phyloP scores from a whole-genome alignment of 768 basidiomycete species.

The Suillus variegatus region DNA sequence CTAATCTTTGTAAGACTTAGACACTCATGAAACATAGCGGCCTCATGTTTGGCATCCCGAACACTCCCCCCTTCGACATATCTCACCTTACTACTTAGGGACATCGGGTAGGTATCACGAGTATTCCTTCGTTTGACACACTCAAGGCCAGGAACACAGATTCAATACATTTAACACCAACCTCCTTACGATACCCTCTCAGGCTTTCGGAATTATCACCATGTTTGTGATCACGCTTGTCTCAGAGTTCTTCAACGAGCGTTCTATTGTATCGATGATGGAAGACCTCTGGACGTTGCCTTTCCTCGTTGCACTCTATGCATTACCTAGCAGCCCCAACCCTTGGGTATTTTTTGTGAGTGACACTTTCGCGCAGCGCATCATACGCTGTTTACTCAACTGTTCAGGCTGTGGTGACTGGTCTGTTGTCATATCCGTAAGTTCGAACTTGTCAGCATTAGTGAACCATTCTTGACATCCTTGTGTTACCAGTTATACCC shows the following conservation, averaged over 20 bases:
- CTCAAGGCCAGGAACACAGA: conserved; percentile 28
- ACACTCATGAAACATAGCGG: conserved; percentile 34
- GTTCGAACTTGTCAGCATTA: conserved; percentile 9
- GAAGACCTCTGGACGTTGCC: conserved; percentile 63
- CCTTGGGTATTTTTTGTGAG: conserved; percentile 57
- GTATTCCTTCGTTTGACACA: not conserved
- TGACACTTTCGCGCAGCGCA: not conserved
- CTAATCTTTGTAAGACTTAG: not conserved
- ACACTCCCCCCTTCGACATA: conserved; percentile 50
- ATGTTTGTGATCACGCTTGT: conserved; percentile 52
- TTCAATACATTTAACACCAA: conserved; percentile 64
- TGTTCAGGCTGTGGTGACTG: conserved; percentile 42
- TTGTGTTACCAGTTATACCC: conserved; percentile 38
- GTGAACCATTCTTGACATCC: conserved; percentile 10
- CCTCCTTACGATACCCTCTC: conserved; percentile 59
- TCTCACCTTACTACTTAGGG: conserved; percentile 56
- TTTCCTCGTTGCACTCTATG: conserved; percentile 57
- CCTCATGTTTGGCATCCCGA: conserved; percentile 54
- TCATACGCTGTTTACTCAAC: not conserved
- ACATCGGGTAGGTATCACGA: conserved; percentile 44
- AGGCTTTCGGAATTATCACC: conserved; percentile 49
- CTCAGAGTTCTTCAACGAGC: conserved; percentile 54
- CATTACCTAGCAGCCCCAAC: conserved; percentile 47
- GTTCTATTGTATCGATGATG: conserved; percentile 53
- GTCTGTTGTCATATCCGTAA: conserved; percentile 47